A percentile compares a stretch with the other conserved stretches of the same genome.
Evolutionary conservation across 768 basidiomycete species (phyloP).

Genomic region (Collybia nuda): DNA sequence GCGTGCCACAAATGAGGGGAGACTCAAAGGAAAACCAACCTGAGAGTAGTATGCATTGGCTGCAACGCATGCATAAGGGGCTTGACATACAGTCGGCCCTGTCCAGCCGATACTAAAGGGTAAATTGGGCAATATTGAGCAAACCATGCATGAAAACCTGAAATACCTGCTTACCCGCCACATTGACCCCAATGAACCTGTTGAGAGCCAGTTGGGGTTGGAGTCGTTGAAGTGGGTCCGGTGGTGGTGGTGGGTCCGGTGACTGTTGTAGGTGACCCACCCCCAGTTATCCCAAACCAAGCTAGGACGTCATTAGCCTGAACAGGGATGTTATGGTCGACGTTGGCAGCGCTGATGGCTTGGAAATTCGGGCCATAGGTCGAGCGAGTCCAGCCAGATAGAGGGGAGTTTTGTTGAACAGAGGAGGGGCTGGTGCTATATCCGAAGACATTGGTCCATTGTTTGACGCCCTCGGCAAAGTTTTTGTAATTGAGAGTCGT

Average conservation of each 20-base stretch:
- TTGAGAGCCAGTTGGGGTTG: neutral
- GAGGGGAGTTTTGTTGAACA: slow-evolving; percentile 39
- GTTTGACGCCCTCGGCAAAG: slow-evolving; percentile 50
- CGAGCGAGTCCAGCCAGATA: slow-evolving; percentile 40
- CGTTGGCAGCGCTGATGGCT: slow-evolving; percentile 42
- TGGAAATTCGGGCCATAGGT: slow-evolving; percentile 46
- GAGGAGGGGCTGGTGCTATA: slow-evolving; percentile 38
- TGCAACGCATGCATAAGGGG: neutral
- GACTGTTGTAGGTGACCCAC: slow-evolving; percentile 7
- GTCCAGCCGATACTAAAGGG: slow-evolving; percentile 1
- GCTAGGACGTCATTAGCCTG: slow-evolving; percentile 41
- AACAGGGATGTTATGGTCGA: slow-evolving; percentile 47
- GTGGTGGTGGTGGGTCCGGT: slow-evolving; percentile 9
- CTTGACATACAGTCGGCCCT: slow-evolving; percentile 2
- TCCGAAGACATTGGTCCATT: slow-evolving; percentile 58
- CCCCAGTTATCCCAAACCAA: slow-evolving; percentile 42
- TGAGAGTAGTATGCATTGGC: slow-evolving; percentile 4
- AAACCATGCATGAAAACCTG: too few species aligned
- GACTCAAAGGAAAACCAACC: neutral
- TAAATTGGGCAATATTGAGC: too few species aligned
- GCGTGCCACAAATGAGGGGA: too few species aligned
- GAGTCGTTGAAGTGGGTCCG: slow-evolving; percentile 5
- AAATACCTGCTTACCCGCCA: slow-evolving; percentile 1
- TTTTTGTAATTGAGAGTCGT: slow-evolving; percentile 50
- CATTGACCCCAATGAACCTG: slow-evolving; percentile 14